Evolutionary conservation across 331 rosid genomes (phyloP).

Genomic region (Rhamnella rubrinervis): DNA sequence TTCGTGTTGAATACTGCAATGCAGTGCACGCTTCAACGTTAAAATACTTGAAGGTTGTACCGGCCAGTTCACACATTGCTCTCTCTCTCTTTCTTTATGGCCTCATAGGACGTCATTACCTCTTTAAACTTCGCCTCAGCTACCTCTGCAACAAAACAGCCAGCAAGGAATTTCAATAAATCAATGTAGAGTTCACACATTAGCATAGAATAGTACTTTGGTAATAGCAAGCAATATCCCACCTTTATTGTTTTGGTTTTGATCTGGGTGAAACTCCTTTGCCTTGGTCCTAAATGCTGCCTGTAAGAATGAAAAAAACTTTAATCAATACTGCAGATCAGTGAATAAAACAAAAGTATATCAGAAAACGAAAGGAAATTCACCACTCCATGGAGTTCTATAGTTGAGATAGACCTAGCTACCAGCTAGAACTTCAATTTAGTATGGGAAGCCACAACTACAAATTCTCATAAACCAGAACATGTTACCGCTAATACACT

Average conservation of each 20-base stretch:
- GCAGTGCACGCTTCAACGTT: slow-evolving; percentile 20
- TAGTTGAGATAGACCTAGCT: background rate
- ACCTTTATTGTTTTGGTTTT: slow-evolving; percentile 85
- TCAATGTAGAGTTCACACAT: too few relatives aligned
- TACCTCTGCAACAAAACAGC: slow-evolving; percentile 55
- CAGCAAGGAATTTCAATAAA: slow-evolving; percentile 7
- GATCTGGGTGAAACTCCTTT: slow-evolving; percentile 89
- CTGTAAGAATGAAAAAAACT: slow-evolving; percentile 41
- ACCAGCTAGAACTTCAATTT: background rate
- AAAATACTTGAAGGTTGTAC: background rate
- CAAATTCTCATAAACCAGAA: slow-evolving; percentile 1
- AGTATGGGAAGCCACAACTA: background rate
- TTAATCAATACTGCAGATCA: background rate
- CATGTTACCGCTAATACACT: background rate
- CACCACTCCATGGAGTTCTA: background rate
- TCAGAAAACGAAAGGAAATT: background rate
- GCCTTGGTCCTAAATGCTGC: slow-evolving; percentile 87
- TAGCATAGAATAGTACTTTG: background rate
- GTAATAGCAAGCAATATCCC: slow-evolving; percentile 19
- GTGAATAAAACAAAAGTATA: slow-evolving; percentile 4
- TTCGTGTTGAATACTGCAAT: slow-evolving; percentile 9
- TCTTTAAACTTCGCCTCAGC: slow-evolving; percentile 96
- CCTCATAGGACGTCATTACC: slow-evolving; percentile 85
- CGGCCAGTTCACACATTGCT: slow-evolving; percentile 25
- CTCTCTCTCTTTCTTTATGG: slow-evolving; percentile 79